Evolutionary conservation across 2,329 filamentous ascomycete genomes (phyloP), one percentile per base, ranked within the genome.

Genomic region (Fragosphaeria purpurea): DNA sequence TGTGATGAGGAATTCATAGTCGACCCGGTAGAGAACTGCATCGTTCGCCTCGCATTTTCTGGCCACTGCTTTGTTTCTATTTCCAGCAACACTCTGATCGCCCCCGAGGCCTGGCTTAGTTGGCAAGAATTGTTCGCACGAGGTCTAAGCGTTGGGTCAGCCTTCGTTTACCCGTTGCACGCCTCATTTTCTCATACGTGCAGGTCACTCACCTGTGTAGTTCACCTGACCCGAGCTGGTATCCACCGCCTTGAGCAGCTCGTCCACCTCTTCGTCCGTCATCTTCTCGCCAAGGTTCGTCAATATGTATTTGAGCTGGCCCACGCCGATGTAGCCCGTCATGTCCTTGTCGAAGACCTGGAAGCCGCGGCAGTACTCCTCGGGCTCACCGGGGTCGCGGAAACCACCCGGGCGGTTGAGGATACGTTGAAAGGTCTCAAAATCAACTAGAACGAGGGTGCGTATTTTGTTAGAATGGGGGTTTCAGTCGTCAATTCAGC

Each of bases 291-390:
- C 93, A 62, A 98, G 73, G 67, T 97, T 97, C 51, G 93, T 98
- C 63, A 98, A 73, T 67, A 98, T 91, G 73, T 98, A 98, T 72
- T 95, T 87, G 69, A 98, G 80, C 73, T 98, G 93, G 52, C 93
- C 93, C 57, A 97, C 91, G 51, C 91, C 93, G 66, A 98, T 97
- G 70, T 90, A 96, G 48, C 93, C 93, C 54, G 89, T 95, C 82
- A 95, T 86, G 68, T 98, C 93, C 73, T 98, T 98, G 73, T 98
- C 93, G 63, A 98, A 98, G 49, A 98, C 93, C 70, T 98, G 93
- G 76, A 98, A 98, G 50, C 93, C 93, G 56, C 91, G 87, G 71
- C 91, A 95, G 73, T 98, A 98, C 69, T 97, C 91, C 65, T 97
- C 91, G 41, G 93, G 91, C 72, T 96, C 90, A 66, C 93, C 93